phyloP scores from a whole-genome alignment of 2,329 filamentous ascomycete species.

The Penicillium sclerotigenum region DNA sequence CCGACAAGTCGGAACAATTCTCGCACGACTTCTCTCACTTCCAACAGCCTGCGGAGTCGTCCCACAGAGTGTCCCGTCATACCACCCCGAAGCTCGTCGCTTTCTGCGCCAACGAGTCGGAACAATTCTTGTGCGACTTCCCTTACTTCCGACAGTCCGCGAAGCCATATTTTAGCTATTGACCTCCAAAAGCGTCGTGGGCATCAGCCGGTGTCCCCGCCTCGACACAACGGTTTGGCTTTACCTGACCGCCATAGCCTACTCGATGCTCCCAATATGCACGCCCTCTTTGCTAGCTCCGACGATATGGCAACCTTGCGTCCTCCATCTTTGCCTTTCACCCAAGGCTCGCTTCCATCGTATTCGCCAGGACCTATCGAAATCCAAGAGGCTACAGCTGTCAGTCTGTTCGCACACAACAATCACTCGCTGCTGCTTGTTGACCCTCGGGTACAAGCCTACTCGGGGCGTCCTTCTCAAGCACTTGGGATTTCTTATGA shows the following conservation, averaged over 20 bases:
- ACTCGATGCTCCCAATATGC: constrained; percentile 34
- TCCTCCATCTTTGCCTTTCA: constrained; percentile 50
- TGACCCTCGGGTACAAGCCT: constrained; percentile 46
- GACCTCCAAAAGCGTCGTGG: constrained; percentile 23
- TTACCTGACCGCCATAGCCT: constrained; percentile 14
- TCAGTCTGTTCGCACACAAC: constrained; percentile 61
- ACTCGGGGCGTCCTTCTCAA: constrained; percentile 32
- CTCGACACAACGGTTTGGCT: constrained; percentile 21
- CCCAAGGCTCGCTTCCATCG: constrained; percentile 46
- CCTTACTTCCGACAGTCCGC: constrained; percentile 44
- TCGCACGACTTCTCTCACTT: constrained; percentile 45
- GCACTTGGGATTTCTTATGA: constrained; percentile 16
- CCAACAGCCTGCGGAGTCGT: constrained; percentile 39
- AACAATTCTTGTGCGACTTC: constrained; percentile 46
- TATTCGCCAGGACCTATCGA: constrained; percentile 54
- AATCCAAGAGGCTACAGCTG: constrained; percentile 59
- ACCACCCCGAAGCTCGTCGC: constrained; percentile 44
- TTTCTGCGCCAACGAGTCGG: constrained; percentile 47
- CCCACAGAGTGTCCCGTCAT: constrained; percentile 32
- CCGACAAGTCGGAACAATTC: constrained; percentile 47
- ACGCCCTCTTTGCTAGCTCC: constrained; percentile 36
- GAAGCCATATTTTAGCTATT: constrained; percentile 33
- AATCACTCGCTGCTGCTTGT: constrained; percentile 63
- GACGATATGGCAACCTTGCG: constrained; percentile 43
- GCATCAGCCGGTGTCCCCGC: constrained; percentile 20